phyloP scores from a whole-genome alignment of 164 flowering plant species.

The Akebia trifoliata region DNA sequence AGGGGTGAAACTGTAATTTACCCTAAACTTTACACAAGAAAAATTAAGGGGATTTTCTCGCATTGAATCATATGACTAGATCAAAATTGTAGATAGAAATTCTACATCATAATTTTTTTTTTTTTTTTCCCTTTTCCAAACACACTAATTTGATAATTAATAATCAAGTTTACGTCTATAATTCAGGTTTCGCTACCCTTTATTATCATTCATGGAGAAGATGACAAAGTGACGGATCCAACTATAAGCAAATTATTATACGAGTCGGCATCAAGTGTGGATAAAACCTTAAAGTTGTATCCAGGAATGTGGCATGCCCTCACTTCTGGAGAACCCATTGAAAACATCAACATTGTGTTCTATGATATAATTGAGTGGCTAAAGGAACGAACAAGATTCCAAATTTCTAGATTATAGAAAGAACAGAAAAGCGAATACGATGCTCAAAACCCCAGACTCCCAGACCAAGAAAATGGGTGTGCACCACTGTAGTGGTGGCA shows the following conservation, averaged over 20 bases:
- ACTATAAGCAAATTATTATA: slow-evolving; percentile 45
- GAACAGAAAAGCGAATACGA: slow-evolving; percentile 42
- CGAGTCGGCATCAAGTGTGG: slow-evolving; percentile 49
- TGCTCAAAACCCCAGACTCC: background rate
- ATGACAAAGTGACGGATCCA: slow-evolving; percentile 68
- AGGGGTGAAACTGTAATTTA: too few species aligned
- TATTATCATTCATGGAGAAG: slow-evolving; percentile 71
- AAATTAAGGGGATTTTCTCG: too few species aligned
- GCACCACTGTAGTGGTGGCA: too few species aligned
- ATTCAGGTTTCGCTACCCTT: slow-evolving; percentile 70
- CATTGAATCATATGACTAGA: too few species aligned
- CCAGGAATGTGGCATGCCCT: slow-evolving; percentile 84
- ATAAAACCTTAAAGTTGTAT: slow-evolving; percentile 71
- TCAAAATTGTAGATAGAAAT: too few species aligned
- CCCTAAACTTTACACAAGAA: too few species aligned
- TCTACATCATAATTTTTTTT: too few species aligned
- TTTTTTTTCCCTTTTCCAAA: too few species aligned
- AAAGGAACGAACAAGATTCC: slow-evolving; percentile 26
- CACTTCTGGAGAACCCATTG: slow-evolving; percentile 59
- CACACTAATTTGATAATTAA: background rate
- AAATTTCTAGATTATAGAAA: slow-evolving; percentile 41
- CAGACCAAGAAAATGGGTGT: background rate
- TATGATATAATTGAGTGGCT: slow-evolving; percentile 62
- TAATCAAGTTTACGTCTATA: too few species aligned
- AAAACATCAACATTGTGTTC: slow-evolving; percentile 53